Evolutionary conservation across 2,329 filamentous ascomycete species (phyloP), one percentile per base, ranked within the genome.

Genomic region (Ophiosphaerella narmari): DNA sequence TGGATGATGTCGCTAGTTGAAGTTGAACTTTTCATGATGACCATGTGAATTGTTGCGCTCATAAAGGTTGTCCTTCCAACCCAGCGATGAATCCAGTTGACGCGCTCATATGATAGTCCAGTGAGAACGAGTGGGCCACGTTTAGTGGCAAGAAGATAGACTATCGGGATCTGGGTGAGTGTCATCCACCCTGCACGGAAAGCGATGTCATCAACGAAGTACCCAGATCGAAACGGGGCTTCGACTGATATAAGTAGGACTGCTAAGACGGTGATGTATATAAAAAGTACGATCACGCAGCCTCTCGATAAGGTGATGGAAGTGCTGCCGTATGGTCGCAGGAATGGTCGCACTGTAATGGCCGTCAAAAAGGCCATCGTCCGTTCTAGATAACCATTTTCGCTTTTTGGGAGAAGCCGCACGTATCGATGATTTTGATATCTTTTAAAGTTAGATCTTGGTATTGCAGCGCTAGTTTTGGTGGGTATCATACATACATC

Each of bases 151-250:
- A 70, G 55, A 21, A 70, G 49, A 36, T 62, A 66, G 24, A 65
- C 55, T 1, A 70, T 43, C 0, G 67, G 65, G 3, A 70, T 49
- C 37, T 70, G 67, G 2, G 60, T 57, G 2, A 70, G 31, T 2
- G 65, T 63, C 16, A 67, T 45, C 67, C 67, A 70, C 9, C 64
- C 67, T 4, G 64, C 65, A 18, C 67, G 61, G 33, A 68, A 68
- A 7, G 63, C 64, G 13, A 70, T 55, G 46, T 70, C 62, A 39
- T 68, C 66, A 21, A 56, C n/a, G 38, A 64, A 69, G 26, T 67
- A 61, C 12, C 39, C 24, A 1, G 62, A 64, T 1, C 60, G 50
- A 2, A 41, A 33, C 3, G 66, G 65, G 4, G 63, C 61, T 44
- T 64, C 55, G 2, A 69, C 62, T 12, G 52, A 52, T 2, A 61